Conservation (phyloP, 2,329 filamentous ascomycete species). For the Beauveria asiatica region DNA sequence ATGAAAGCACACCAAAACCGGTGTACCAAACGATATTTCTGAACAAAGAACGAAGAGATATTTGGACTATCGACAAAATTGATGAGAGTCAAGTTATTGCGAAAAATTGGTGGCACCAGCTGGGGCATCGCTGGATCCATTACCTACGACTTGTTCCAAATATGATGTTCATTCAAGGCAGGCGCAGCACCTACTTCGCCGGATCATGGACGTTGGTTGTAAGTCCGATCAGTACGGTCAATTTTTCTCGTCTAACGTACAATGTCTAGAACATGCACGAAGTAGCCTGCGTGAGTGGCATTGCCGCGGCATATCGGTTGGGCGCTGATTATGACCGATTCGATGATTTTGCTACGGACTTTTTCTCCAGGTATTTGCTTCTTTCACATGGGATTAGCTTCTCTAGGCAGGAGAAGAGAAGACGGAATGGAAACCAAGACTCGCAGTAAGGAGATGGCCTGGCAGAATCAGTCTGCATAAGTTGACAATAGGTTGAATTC, state of each 20-base stretch:
- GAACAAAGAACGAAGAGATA: constrained; percentile 44
- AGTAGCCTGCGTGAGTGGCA: constrained; percentile 60
- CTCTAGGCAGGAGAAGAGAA: constrained; percentile 25
- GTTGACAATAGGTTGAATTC: neutral
- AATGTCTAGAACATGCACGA: constrained; percentile 53
- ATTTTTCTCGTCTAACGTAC: neutral
- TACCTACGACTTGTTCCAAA: constrained; percentile 59
- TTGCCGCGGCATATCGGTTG: constrained; percentile 60
- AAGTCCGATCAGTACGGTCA: constrained; percentile 14
- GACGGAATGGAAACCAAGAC: constrained; percentile 7
- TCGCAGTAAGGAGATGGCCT: neutral
- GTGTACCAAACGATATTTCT: constrained; percentile 65
- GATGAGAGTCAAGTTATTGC: constrained; percentile 51
- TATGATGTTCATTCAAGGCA: constrained; percentile 64
- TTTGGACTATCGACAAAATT: constrained; percentile 54
- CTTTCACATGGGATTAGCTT: constrained; percentile 36
- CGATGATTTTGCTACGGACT: constrained; percentile 42
- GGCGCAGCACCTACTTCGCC: constrained; percentile 53
- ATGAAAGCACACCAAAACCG: constrained; percentile 37
- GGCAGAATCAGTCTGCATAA: neutral
- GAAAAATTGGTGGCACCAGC: constrained; percentile 60
- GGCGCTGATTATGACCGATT: constrained; percentile 56
- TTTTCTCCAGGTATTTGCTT: constrained; percentile 38
- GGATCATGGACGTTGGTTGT: constrained; percentile 63
- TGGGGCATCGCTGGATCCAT: constrained; percentile 56